These are phyloP conservation scores for Leucogyrophana mollusca DNA, from an alignment of 768 basidiomycete genomes.

Conservation along the genomic window DNA sequence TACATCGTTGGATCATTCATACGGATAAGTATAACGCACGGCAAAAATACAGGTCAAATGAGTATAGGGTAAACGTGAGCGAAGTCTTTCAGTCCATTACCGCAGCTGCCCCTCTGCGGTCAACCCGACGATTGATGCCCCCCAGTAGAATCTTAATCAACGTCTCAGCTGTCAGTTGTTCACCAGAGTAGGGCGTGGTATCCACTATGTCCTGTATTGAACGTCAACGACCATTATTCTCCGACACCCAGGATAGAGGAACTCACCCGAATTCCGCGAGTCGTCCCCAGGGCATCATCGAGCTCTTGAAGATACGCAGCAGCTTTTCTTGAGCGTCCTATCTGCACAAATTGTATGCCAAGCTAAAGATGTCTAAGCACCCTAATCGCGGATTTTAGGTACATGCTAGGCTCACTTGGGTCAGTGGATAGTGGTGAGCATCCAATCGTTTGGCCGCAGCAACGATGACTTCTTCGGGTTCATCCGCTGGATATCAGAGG, in stretches of 20 bases:
- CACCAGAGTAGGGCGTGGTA: slow-evolving; percentile 53
- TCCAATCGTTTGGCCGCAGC: slow-evolving; percentile 51
- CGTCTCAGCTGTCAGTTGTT: slow-evolving; percentile 42
- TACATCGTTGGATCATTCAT: too few relatives aligned
- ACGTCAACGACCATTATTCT: too few relatives aligned
- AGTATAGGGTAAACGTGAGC: too few relatives aligned
- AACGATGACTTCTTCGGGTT: slow-evolving; percentile 48
- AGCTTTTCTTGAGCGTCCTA: slow-evolving; percentile 47
- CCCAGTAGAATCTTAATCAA: slow-evolving; percentile 66
- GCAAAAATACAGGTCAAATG: too few relatives aligned
- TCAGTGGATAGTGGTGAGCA: slow-evolving; percentile 45
- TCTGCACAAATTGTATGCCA: slow-evolving; percentile 73
- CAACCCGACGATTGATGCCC: slow-evolving; percentile 59
- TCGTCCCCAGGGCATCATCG: slow-evolving; percentile 52
- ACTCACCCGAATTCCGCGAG: slow-evolving; percentile 45
- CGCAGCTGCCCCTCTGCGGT: slow-evolving; percentile 28
- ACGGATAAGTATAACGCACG: too few relatives aligned
- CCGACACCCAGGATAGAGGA: background rate
- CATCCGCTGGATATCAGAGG: slow-evolving; percentile 39
- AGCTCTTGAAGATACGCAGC: slow-evolving; percentile 47
- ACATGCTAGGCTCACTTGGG: slow-evolving; percentile 39
- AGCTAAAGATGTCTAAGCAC: slow-evolving; percentile 36
- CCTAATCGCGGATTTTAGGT: too few relatives aligned
- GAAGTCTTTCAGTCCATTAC: slow-evolving; percentile 17
- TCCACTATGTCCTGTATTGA: slow-evolving; percentile 63